Evolutionary conservation across 2,329 filamentous ascomycete species (phyloP).

Genomic region (Microcera coccophila): DNA sequence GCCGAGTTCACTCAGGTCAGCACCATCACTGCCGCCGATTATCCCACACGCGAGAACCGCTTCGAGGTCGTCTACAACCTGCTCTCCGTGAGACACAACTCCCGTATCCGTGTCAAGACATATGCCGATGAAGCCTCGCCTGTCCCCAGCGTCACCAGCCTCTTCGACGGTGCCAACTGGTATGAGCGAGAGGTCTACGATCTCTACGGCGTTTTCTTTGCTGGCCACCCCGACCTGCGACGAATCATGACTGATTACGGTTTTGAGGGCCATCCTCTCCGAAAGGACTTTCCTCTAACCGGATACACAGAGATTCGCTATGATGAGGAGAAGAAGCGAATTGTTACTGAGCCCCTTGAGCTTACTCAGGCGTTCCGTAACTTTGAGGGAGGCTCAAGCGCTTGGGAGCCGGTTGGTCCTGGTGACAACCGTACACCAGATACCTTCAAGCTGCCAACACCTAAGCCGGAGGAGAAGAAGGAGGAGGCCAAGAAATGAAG

Average conservation of each 20-base stretch:
- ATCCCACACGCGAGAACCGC: slow-evolving; percentile 88
- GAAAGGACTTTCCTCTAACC: slow-evolving; percentile 97
- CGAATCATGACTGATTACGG: slow-evolving; percentile 99
- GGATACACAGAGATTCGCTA: slow-evolving; percentile 98
- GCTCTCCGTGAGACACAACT: slow-evolving; percentile 92
- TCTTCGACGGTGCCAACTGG: slow-evolving; percentile 97
- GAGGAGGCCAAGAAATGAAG: slow-evolving; percentile 88
- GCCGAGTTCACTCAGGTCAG: slow-evolving; percentile 94
- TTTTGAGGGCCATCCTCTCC: slow-evolving; percentile 93
- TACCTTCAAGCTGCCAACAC: slow-evolving; percentile 87
- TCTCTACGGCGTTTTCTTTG: slow-evolving; percentile 95
- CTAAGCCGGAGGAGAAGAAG: slow-evolving; percentile 89
- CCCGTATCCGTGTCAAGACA: slow-evolving; percentile 95
- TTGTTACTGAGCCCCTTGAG: slow-evolving; percentile 95
- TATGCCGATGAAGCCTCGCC: slow-evolving; percentile 95
- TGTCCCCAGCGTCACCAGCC: slow-evolving; percentile 77
- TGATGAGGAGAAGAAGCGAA: slow-evolving; percentile 99
- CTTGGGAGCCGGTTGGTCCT: slow-evolving; percentile 62
- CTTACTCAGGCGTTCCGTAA: slow-evolving; percentile 98
- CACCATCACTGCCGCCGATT: slow-evolving; percentile 92
- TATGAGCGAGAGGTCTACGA: slow-evolving; percentile 98
- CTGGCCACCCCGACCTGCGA: slow-evolving; percentile 88
- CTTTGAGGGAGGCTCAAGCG: slow-evolving; percentile 82
- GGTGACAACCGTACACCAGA: slow-evolving; percentile 79
- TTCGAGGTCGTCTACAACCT: slow-evolving; percentile 99